Base-by-base conservation (phyloP, 2,329 filamentous ascomycete genomes). In the Pestalotiopsis sp. region DNA sequence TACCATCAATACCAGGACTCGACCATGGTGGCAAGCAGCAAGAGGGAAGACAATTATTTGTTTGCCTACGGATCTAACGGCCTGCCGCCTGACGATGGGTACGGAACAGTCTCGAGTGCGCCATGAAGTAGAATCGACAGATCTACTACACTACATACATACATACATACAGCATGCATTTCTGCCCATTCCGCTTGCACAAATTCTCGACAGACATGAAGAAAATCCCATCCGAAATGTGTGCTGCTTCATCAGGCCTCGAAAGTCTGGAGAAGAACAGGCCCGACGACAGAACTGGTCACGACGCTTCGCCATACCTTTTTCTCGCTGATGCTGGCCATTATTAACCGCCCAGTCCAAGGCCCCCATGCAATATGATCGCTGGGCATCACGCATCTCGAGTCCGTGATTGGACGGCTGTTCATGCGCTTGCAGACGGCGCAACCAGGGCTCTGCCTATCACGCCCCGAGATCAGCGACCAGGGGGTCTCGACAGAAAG, bases 321-420 rank as follows among this genome's bases (percentile, higher is more conserved):
- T 75, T 85, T 85, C 31, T 36, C 31, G 31, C 31, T 36, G 31
- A 36, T 9, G 31, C 31, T 36, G 31, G 31, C 31, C 7, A 36
- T 36, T 36, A 36, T 36, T 36, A 36, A 79, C 84, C 84, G 84
- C 84, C 83, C 78, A 75, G 72, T 76, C 70, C 73, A 72, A 76
- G 71, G 72, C 17, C 73, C 41, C 72, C 73, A 75, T 83, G 81
- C 80, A 81, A 74, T 74, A 78, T 78, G 78, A 78, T 78, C 78
- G 72, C 71, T 65, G 71, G 75, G 76, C 75, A 79, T 84, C 83
- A 84, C 83, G 73, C 71, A 68, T 66, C 60, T 69, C 68, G 59
- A 68, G 63, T 17, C 63, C 68, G 68, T 82, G 74, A 85, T 85
- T 85, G 82, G 83, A 61, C 52, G 52, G 60, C n/a, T 69, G 58